A percentile compares a stretch with the other conserved stretches of the same genome.
phyloP scores from a whole-genome alignment of 169 alveolate species.

The Theileria annulata region DNA sequence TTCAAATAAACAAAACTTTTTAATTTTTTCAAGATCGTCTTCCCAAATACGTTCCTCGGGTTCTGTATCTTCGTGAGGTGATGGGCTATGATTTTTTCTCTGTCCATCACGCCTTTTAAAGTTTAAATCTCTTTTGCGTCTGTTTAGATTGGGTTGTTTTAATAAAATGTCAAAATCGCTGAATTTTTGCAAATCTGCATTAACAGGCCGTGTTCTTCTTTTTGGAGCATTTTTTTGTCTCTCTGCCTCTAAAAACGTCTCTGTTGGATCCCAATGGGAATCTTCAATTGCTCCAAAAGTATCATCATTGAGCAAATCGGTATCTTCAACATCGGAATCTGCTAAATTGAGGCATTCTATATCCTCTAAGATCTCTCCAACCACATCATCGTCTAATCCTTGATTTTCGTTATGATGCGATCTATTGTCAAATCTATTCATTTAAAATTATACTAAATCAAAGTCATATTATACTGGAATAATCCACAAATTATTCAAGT shows the following conservation, averaged over 20 bases:
- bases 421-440: slow-evolving; percentile 15
- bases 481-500: not conserved
- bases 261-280: slow-evolving; percentile 62
- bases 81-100: not conserved
- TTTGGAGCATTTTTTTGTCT: not conserved
- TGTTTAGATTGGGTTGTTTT: not conserved
- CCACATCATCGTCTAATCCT: slow-evolving; percentile 31
- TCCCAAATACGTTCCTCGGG: slow-evolving; percentile 17
- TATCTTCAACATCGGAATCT: slow-evolving; percentile 12
- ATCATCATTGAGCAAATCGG: slow-evolving; percentile 58
- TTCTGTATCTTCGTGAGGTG: slow-evolving; percentile 14
- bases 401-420: not conserved
- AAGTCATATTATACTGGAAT: slow-evolving; percentile 4
- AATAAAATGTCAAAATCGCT: slow-evolving; percentile 45
- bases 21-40: slow-evolving; percentile 25
- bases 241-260: slow-evolving; percentile 62
- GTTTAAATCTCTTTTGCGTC: not conserved
- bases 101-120: slow-evolving; percentile 14
- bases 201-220: slow-evolving; percentile 11
- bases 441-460: not conserved
- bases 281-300: slow-evolving; percentile 61
- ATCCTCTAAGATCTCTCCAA: slow-evolving; percentile 68
- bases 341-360: slow-evolving; percentile 57
- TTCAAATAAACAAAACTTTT: slow-evolving; percentile 33
- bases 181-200: slow-evolving; percentile 42